phyloP scores from a whole-genome alignment of 2,329 filamentous ascomycete genomes.

The Coleophoma eucalyptorum region DNA sequence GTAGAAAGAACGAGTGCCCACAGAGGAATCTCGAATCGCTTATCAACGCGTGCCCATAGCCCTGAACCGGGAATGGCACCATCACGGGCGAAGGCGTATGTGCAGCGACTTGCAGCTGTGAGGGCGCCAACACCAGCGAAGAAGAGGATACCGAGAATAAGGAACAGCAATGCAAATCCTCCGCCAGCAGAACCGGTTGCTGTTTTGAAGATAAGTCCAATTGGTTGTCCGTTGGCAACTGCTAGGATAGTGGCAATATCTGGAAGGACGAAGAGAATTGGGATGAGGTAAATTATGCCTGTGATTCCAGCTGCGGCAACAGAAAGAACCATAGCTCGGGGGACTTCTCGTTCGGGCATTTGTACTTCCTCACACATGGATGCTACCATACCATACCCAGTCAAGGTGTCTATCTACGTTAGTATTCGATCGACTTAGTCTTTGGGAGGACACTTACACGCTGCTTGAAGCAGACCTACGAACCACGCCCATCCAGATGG shows the following conservation, averaged over 20 bases:
- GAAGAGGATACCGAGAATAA: slow-evolving; percentile 72
- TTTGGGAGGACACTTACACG: slow-evolving; percentile 14
- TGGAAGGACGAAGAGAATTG: slow-evolving; percentile 72
- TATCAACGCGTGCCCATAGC: slow-evolving; percentile 64
- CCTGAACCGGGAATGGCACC: slow-evolving; percentile 68
- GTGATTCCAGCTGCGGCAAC: slow-evolving; percentile 65
- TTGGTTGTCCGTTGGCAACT: slow-evolving; percentile 70
- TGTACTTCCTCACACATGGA: slow-evolving; percentile 72
- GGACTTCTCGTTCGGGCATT: slow-evolving; percentile 64
- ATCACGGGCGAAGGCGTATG: slow-evolving; percentile 73
- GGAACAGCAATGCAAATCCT: slow-evolving; percentile 71
- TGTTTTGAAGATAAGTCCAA: slow-evolving; percentile 71
- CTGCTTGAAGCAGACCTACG: slow-evolving; percentile 63
- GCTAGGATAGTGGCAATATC: slow-evolving; percentile 58
- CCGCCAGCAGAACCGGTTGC: slow-evolving; percentile 57
- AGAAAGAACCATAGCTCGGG: slow-evolving; percentile 67
- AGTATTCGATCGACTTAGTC: not conserved
- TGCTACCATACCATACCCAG: slow-evolving; percentile 68
- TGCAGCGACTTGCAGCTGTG: slow-evolving; percentile 71
- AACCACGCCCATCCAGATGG: slow-evolving; percentile 70
- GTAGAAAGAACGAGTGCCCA: slow-evolving; percentile 67
- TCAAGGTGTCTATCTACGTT: slow-evolving; percentile 47
- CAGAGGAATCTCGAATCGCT: slow-evolving; percentile 64
- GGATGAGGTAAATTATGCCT: slow-evolving; percentile 65
- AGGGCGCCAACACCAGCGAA: slow-evolving; percentile 74